Percentiles rank a stretch among this genome's conserved stretches.
phyloP scores from a whole-genome alignment of 2,329 filamentous ascomycete genomes.

The Aspergillus sp. region DNA sequence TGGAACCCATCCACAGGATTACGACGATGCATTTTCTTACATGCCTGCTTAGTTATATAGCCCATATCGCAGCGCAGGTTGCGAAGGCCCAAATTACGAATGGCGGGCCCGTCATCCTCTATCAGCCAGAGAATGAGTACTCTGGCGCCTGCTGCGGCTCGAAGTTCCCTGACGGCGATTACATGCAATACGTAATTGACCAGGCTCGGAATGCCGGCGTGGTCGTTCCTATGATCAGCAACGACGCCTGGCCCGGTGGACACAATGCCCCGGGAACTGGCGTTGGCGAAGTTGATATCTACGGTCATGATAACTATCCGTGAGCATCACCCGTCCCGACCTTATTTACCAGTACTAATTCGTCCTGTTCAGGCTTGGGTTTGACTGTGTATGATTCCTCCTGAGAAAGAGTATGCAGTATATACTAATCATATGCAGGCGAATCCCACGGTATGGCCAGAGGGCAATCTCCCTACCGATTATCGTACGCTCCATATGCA shows the following conservation, averaged over 20 bases:
- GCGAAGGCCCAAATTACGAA: conserved; percentile 78
- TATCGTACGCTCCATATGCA: conserved; percentile 55
- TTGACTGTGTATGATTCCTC: conserved; percentile 34
- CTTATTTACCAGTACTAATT: conserved; percentile 1
- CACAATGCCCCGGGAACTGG: conserved; percentile 65
- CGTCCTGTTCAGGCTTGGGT: conserved; percentile 32
- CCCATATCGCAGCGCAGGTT: conserved; percentile 63
- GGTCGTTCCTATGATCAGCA: conserved; percentile 71
- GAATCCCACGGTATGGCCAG: conserved; percentile 62
- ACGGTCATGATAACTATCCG: conserved; percentile 66
- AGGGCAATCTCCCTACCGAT: conserved; percentile 54
- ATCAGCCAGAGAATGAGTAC: conserved; percentile 84
- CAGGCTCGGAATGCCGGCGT: conserved; percentile 68
- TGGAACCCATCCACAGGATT: neutral
- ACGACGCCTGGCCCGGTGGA: conserved; percentile 64
- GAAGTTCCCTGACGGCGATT: conserved; percentile 64
- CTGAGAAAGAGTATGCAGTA: neutral
- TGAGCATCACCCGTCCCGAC: conserved; percentile 11
- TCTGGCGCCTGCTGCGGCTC: conserved; percentile 50
- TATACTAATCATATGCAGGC: conserved; percentile 28
- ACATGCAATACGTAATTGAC: conserved; percentile 69
- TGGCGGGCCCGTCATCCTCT: conserved; percentile 73
- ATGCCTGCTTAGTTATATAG: conserved; percentile 52
- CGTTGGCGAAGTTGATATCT: conserved; percentile 59
- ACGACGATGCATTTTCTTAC: conserved; percentile 8